phyloP scores from a whole-genome alignment of 225 moss, liverwort and hornwort species.

The Straminergon stramineum region DNA sequence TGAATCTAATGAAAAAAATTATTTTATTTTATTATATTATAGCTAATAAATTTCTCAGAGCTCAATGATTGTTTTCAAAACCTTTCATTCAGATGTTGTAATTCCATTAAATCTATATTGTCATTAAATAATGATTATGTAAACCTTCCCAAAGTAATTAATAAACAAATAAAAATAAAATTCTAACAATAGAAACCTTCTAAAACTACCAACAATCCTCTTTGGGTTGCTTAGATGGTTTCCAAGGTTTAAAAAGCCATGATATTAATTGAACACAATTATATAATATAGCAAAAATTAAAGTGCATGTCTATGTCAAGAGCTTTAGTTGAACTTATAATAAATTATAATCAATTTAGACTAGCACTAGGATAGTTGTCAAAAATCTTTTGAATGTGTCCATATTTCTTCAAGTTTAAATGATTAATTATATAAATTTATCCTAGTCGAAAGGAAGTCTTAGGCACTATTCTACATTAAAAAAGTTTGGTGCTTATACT shows the following conservation, averaged over 20 bases:
- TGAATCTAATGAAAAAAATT: background rate
- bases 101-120: background rate
- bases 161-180: background rate
- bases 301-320: background rate
- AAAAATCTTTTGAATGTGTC: background rate
- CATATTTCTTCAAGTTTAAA: background rate
- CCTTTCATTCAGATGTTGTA: background rate
- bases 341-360: background rate
- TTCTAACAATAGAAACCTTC: rapidly evolving
- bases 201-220: background rate
- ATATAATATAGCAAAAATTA: rapidly evolving
- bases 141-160: background rate
- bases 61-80: background rate
- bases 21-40: background rate
- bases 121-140: background rate
- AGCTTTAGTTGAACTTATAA: background rate
- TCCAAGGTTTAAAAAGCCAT: background rate
- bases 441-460: background rate
- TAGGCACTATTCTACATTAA: background rate
- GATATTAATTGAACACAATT: background rate
- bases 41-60: background rate
- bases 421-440: background rate
- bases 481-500: background rate
- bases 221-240: background rate
- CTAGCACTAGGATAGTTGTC: rapidly evolving